phyloP scores from a whole-genome alignment of 2,329 filamentous ascomycete genomes.

The Orbilia blumenaviensis region DNA sequence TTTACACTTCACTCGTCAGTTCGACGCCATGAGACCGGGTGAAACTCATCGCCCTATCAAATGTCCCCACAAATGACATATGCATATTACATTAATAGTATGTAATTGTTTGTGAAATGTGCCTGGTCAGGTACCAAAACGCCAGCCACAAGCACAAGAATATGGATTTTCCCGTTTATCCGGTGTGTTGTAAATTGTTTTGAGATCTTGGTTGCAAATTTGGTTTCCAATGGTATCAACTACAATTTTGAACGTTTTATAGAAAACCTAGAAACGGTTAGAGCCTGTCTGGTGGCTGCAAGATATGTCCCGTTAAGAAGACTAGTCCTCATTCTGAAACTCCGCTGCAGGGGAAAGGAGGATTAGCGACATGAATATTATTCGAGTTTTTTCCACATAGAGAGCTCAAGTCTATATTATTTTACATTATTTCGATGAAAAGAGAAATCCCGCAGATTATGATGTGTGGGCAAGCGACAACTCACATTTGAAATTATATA shows the following conservation, averaged over 20 bases:
- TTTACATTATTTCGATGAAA: not conserved
- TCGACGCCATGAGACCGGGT: slow-evolving; percentile 48
- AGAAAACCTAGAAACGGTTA: not conserved
- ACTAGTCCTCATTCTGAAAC: not conserved
- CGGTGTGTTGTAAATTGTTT: slow-evolving; percentile 43
- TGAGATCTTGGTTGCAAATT: not conserved
- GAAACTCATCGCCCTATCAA: slow-evolving; percentile 28
- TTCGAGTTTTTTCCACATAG: not conserved
- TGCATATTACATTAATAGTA: slow-evolving; percentile 7
- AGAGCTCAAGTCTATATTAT: not conserved
- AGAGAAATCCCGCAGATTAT: not conserved
- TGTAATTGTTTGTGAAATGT: not conserved
- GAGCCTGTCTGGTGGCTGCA: not conserved
- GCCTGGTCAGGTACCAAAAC: slow-evolving; percentile 33
- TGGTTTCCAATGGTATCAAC: not conserved
- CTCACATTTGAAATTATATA: slow-evolving; percentile 16
- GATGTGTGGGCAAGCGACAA: not conserved
- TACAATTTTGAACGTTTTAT: not conserved
- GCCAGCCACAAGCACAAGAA: not conserved
- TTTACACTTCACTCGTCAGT: slow-evolving; percentile 27
- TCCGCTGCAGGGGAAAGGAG: slow-evolving; percentile 13
- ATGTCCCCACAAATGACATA: slow-evolving; percentile 21
- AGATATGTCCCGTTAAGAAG: not conserved
- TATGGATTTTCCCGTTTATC: slow-evolving; percentile 45
- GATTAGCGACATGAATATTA: not conserved